Evolutionary conservation across 2,329 filamentous ascomycete species (phyloP).

Genomic region (Diaporthe destruens): DNA sequence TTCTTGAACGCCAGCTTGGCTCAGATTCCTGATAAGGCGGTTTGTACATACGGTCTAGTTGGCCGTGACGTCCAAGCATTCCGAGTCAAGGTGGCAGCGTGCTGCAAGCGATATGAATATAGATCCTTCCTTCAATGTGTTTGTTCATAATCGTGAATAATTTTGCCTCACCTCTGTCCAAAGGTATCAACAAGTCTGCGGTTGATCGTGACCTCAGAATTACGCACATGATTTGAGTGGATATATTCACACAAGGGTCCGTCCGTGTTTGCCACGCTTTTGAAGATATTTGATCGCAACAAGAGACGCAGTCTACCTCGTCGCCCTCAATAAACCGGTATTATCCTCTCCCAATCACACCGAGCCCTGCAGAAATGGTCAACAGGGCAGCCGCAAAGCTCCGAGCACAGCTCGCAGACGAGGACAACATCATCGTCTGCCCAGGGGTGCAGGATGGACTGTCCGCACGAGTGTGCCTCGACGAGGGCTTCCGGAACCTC

Average conservation of each 20-base stretch:
- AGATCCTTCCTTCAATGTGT: background rate
- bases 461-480: constrained; percentile 72
- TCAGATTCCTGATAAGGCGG: background rate
- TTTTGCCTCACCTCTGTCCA: background rate
- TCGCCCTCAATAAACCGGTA: background rate
- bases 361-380: constrained; percentile 43
- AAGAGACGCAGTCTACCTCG: background rate
- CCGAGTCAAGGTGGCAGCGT: background rate
- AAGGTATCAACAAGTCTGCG: background rate
- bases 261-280: background rate
- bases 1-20: background rate
- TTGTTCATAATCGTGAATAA: background rate
- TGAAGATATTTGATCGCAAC: background rate
- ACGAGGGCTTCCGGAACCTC: constrained; percentile 72
- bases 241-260: background rate
- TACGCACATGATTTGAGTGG: background rate
- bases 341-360: background rate
- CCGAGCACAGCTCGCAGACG: constrained; percentile 55
- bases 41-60: background rate
- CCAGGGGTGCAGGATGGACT: constrained; percentile 79
- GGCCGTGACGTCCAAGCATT: background rate
- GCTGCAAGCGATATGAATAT: background rate
- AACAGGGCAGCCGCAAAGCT: constrained; percentile 51
- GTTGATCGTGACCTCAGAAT: constrained; percentile 24
- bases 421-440: constrained; percentile 63